Conservation (phyloP, 2,329 filamentous ascomycete genomes). For the Aspergillus sp. region DNA sequence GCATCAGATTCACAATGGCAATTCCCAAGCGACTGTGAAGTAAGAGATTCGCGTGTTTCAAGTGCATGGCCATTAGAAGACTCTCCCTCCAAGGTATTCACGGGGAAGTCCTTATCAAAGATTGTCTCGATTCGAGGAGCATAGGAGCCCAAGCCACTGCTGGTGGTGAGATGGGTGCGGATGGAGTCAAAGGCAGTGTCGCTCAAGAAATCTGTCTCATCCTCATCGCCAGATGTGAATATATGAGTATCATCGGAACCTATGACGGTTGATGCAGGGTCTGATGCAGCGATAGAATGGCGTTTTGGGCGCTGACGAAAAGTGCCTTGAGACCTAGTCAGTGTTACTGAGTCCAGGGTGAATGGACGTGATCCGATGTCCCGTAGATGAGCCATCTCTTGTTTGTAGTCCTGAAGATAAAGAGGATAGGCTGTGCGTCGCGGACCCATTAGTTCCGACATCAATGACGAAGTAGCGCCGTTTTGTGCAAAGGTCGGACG, state of each 20-base stretch:
- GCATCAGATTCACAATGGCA: slow-evolving; percentile 24
- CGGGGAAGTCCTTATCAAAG: slow-evolving; percentile 58
- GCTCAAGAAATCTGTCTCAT: slow-evolving; percentile 63
- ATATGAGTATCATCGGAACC: slow-evolving; percentile 63
- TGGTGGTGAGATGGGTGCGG: slow-evolving; percentile 60
- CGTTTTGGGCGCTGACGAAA: slow-evolving; percentile 50
- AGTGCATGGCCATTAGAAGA: slow-evolving; percentile 52
- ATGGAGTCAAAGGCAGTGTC: slow-evolving; percentile 66
- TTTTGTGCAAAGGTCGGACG: slow-evolving; percentile 35
- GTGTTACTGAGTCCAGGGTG: slow-evolving; percentile 30
- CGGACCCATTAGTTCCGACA: slow-evolving; percentile 16
- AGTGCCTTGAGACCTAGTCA: slow-evolving; percentile 33
- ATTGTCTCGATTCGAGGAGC: slow-evolving; percentile 64
- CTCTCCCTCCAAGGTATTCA: slow-evolving; percentile 43
- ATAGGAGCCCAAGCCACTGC: slow-evolving; percentile 54
- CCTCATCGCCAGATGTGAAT: slow-evolving; percentile 60
- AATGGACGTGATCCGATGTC: slow-evolving; percentile 25
- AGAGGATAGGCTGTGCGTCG: slow-evolving; percentile 24
- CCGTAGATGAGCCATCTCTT: slow-evolving; percentile 24
- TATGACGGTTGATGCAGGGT: slow-evolving; percentile 60
- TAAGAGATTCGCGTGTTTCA: slow-evolving; percentile 50
- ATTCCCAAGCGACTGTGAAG: slow-evolving; percentile 28
- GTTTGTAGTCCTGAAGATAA: slow-evolving; percentile 28
- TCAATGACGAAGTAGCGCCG: slow-evolving; percentile 19
- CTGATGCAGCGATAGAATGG: slow-evolving; percentile 59